phyloP scores from a whole-genome alignment of 192 early-diverging fungal genomes.

The Chytriomyces sp. region DNA sequence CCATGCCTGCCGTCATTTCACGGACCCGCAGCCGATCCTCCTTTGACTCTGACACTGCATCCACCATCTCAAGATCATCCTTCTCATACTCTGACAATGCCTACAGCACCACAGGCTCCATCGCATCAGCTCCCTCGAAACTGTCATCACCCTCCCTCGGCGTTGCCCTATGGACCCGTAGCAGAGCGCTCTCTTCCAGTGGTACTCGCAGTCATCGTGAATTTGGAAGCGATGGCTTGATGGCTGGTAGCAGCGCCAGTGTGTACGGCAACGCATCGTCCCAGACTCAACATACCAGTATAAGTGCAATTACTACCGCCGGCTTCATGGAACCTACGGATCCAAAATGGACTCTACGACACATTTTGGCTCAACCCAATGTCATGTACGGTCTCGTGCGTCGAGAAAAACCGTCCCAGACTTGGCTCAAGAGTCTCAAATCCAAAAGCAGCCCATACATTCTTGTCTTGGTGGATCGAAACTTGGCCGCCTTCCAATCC shows the following conservation, averaged over 20 bases:
- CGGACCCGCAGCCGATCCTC: not conserved
- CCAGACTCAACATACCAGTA: not conserved
- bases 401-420: conserved; percentile 1
- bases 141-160: not conserved
- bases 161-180: not conserved
- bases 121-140: not conserved
- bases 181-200: not conserved
- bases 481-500: conserved; percentile 1
- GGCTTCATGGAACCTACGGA: conserved; percentile 21
- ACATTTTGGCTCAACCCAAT: conserved; percentile 14
- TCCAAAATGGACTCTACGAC: conserved; percentile 1
- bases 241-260: not conserved
- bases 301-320: conserved; percentile 6
- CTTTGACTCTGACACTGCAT: not conserved
- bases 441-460: not conserved
- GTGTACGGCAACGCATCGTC: not conserved
- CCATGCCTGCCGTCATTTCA: not conserved
- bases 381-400: conserved; percentile 14
- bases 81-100: not conserved
- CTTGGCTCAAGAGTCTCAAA: conserved; percentile 6
- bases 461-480: not conserved
- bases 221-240: not conserved
- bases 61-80: not conserved
- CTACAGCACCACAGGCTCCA: not conserved
- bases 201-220: not conserved